Conservation (phyloP, 495 filamentous ascomycete genomes). For the Hyaloscypha variabilis region DNA sequence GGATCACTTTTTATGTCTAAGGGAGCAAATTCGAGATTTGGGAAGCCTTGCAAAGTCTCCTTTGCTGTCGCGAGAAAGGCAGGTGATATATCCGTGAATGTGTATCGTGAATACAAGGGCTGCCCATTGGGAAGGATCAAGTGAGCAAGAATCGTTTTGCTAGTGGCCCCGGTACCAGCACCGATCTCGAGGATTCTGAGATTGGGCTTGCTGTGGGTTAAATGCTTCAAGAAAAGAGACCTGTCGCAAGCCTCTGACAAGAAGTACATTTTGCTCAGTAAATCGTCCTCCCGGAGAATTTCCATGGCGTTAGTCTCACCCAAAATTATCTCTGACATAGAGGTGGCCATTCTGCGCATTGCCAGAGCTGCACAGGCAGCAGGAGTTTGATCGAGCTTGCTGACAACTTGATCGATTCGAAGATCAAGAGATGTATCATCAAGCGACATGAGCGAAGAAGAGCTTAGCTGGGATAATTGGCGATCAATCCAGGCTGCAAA, state of each 20-base stretch:
- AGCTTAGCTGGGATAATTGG: not conserved
- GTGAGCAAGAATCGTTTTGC: slow-evolving; percentile 17
- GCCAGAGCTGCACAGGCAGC: no score
- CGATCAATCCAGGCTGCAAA: not conserved
- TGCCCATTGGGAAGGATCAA: not conserved
- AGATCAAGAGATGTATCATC: not conserved
- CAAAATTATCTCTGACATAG: not conserved
- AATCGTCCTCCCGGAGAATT: not conserved
- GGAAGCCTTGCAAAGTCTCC: slow-evolving; percentile 33
- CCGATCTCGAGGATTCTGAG: slow-evolving; percentile 43
- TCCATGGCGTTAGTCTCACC: not conserved
- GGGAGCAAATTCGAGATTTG: slow-evolving; percentile 36
- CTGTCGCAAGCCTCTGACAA: not conserved
- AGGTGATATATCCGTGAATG: slow-evolving; percentile 48
- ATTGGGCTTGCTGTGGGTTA: slow-evolving; percentile 31
- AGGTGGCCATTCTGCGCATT: no score
- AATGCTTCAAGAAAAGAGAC: slow-evolving; percentile 11
- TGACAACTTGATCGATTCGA: no score
- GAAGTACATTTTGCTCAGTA: slow-evolving; percentile 25
- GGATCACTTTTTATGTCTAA: slow-evolving; percentile 45
- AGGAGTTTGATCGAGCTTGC: no score
- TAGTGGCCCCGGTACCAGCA: slow-evolving; percentile 38
- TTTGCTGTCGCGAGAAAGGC: slow-evolving; percentile 42
- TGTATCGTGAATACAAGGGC: slow-evolving; percentile 25
- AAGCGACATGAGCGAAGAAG: not conserved